A percentile compares a stretch with the other conserved stretches of the same genome.
Evolutionary conservation across 495 filamentous ascomycete genomes (phyloP).

Genomic region (Penicillium waksmanii): DNA sequence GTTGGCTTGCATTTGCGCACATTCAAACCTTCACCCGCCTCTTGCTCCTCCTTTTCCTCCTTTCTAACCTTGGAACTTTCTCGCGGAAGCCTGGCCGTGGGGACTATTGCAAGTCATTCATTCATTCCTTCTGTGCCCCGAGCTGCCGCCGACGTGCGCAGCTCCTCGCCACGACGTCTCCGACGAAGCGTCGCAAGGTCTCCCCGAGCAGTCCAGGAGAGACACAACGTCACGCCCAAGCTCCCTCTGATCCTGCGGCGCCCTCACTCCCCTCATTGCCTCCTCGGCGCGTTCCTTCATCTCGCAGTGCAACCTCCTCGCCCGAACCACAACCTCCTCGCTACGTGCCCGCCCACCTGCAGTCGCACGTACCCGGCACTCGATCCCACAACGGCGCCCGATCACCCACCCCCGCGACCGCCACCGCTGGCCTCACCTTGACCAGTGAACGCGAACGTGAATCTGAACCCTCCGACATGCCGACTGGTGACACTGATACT

Average conservation of each 20-base stretch:
- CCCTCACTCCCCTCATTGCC: slow-evolving; percentile 22
- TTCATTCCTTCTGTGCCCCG: slow-evolving; percentile 32
- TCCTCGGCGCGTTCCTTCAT: slow-evolving; percentile 33
- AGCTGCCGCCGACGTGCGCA: slow-evolving; percentile 60
- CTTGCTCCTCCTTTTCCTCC: neutral
- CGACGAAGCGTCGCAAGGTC: slow-evolving; percentile 88
- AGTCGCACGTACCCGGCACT: slow-evolving; percentile 58
- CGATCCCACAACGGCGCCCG: slow-evolving; percentile 43
- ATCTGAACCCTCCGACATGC: slow-evolving; percentile 46
- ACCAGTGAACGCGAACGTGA: slow-evolving; percentile 54
- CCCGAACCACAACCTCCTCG: slow-evolving; percentile 47
- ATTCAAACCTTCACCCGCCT: neutral
- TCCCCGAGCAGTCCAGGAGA: slow-evolving; percentile 51
- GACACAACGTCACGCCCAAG: slow-evolving; percentile 40
- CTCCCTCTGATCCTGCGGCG: slow-evolving; percentile 35
- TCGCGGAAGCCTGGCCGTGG: slow-evolving; percentile 9
- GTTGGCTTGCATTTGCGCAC: neutral
- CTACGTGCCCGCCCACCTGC: slow-evolving; percentile 64
- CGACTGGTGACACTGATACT: slow-evolving; percentile 29
- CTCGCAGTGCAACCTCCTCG: slow-evolving; percentile 37
- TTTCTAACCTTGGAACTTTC: neutral
- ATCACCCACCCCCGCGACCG: slow-evolving; percentile 59
- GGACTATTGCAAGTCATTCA: slow-evolving; percentile 11
- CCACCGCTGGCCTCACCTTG: slow-evolving; percentile 72
- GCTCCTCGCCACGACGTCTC: slow-evolving; percentile 86